phyloP scores from a whole-genome alignment of 2,329 filamentous ascomycete species.

The Zymoseptoria brevis region DNA sequence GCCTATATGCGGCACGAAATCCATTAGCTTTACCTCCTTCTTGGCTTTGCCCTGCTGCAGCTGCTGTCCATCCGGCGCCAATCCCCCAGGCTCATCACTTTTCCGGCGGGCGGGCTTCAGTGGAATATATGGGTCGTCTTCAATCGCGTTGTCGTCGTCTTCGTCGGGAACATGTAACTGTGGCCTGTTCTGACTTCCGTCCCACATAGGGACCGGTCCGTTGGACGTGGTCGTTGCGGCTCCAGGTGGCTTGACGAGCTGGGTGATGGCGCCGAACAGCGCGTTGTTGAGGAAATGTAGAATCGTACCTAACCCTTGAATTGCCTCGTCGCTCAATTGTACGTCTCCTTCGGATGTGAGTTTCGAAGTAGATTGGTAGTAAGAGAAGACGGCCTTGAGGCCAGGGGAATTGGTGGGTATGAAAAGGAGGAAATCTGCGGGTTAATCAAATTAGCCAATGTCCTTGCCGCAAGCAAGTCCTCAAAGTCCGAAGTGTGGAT shows the following conservation, averaged over 20 bases:
- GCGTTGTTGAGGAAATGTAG: conserved; percentile 57
- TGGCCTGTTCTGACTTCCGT: conserved; percentile 14
- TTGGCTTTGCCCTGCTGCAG: conserved; percentile 16
- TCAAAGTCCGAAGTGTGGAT: conserved; percentile 1
- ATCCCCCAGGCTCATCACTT: conserved; percentile 5
- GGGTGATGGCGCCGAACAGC: conserved; percentile 68
- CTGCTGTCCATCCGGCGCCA: conserved; percentile 3
- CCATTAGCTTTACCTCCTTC: conserved; percentile 46
- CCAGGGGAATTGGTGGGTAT: conserved; percentile 63
- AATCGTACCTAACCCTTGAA: conserved; percentile 89
- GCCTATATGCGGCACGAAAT: conserved; percentile 73
- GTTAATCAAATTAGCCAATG: not conserved
- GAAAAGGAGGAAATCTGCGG: conserved; percentile 81
- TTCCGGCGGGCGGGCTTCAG: conserved; percentile 29
- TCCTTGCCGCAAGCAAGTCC: conserved; percentile 2
- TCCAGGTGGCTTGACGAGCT: conserved; percentile 29
- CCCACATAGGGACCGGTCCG: conserved; percentile 16
- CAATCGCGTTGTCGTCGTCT: conserved; percentile 13
- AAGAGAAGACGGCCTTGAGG: conserved; percentile 76
- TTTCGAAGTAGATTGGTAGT: conserved; percentile 82
- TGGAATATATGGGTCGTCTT: conserved; percentile 29
- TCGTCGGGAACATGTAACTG: conserved; percentile 6
- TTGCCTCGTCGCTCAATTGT: conserved; percentile 77
- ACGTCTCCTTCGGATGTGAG: conserved; percentile 93
- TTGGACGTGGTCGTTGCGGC: conserved; percentile 4